Conservation (phyloP, 1,139 yeast species). For the Nematodospora anomalae region DNA sequence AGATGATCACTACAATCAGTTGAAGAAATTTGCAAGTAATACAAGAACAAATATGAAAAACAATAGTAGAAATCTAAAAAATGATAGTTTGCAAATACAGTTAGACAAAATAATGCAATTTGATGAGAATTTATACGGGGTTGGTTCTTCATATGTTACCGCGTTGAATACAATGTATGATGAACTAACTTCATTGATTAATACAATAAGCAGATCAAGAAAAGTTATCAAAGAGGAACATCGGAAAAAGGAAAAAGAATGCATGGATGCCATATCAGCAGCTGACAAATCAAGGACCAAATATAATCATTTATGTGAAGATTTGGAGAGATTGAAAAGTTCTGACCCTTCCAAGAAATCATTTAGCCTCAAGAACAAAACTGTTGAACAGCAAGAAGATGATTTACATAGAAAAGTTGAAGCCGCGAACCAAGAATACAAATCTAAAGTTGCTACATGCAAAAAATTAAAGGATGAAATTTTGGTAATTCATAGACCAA, state of each 20-base stretch:
- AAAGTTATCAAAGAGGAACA: slow-evolving; percentile 82
- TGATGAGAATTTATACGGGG: slow-evolving; percentile 74
- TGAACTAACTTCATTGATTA: slow-evolving; percentile 72
- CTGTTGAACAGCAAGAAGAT: slow-evolving; percentile 89
- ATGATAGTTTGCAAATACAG: slow-evolving; percentile 67
- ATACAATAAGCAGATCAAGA: slow-evolving; percentile 68
- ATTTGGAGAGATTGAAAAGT: slow-evolving; percentile 76
- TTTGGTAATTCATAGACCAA: slow-evolving; percentile 73
- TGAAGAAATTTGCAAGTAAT: slow-evolving; percentile 63
- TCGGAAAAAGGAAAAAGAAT: slow-evolving; percentile 77
- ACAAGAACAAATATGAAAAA: slow-evolving; percentile 56
- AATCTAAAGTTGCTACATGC: slow-evolving; percentile 70
- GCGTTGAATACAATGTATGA: slow-evolving; percentile 85
- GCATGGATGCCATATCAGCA: slow-evolving; percentile 71
- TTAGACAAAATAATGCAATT: slow-evolving; percentile 70
- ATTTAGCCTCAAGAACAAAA: slow-evolving; percentile 73
- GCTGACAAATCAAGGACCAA: slow-evolving; percentile 89
- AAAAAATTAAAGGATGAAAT: slow-evolving; percentile 75
- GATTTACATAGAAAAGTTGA: slow-evolving; percentile 81
- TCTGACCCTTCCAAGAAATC: slow-evolving; percentile 84
- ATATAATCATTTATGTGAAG: slow-evolving; percentile 80
- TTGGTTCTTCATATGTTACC: slow-evolving; percentile 73
- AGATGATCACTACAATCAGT: slow-evolving; percentile 72
- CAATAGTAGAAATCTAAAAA: slow-evolving; percentile 46
- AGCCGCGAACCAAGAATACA: slow-evolving; percentile 81